phyloP scores from a whole-genome alignment of 2,329 filamentous ascomycete species.

The Pestalotiopsis sp. region DNA sequence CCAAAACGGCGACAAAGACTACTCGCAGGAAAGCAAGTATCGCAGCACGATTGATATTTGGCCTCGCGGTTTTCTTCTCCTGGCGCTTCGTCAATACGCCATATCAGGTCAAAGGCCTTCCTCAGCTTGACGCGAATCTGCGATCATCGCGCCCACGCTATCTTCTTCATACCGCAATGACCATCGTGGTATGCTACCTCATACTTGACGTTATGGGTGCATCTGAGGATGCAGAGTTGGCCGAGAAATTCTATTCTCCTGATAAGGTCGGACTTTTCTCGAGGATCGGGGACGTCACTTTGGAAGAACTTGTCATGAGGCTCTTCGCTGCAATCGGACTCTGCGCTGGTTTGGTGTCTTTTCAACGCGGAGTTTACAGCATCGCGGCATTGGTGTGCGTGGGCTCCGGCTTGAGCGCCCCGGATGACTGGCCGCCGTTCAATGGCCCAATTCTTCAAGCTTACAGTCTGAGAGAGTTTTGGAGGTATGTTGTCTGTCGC shows the following conservation, averaged over 20 bases:
- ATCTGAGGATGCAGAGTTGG: neutral
- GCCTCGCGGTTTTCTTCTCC: slow-evolving; percentile 17
- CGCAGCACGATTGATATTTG: slow-evolving; percentile 13
- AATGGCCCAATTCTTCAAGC: slow-evolving; percentile 12
- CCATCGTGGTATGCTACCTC: neutral
- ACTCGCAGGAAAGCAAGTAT: neutral
- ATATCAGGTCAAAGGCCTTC: slow-evolving; percentile 10
- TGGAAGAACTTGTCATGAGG: slow-evolving; percentile 6
- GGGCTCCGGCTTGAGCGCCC: slow-evolving; percentile 1
- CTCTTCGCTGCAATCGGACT: slow-evolving; percentile 15
- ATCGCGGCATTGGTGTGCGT: slow-evolving; percentile 4
- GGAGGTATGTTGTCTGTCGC: neutral
- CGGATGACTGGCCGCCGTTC: slow-evolving; percentile 13
- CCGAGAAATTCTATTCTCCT: neutral
- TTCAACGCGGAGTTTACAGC: slow-evolving; percentile 17
- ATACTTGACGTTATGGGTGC: neutral
- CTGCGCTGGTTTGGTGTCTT: slow-evolving; percentile 12
- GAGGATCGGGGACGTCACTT: neutral
- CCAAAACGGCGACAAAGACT: neutral
- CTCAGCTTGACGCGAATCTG: neutral
- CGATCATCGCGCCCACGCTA: neutral
- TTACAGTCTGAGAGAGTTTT: neutral
- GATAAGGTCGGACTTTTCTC: neutral
- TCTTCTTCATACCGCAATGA: neutral
- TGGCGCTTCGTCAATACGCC: slow-evolving; percentile 19